Evolutionary conservation across 2,329 filamentous ascomycete species (phyloP).

Genomic region (Microcyclospora tardicrescens): DNA sequence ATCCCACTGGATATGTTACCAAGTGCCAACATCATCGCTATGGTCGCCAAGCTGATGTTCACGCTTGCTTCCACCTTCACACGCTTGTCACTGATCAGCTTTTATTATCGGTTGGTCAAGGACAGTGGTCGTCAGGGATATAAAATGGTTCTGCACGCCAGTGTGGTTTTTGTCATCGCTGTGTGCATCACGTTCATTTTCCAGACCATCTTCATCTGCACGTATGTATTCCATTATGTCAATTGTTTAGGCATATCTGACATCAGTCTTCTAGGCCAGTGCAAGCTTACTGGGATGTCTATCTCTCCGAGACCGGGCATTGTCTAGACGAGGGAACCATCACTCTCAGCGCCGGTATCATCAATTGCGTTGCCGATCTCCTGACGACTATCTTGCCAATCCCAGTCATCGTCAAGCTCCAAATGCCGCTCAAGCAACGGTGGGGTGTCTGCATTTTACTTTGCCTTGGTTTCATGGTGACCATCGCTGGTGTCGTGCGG

Average conservation of each 20-base stretch:
- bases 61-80: constrained; percentile 31
- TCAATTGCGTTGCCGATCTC: constrained; percentile 32
- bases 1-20: constrained; percentile 15
- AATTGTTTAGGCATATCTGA: constrained; percentile 5
- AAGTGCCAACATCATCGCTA: constrained; percentile 26
- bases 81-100: constrained; percentile 31
- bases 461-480: constrained; percentile 30
- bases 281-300: constrained; percentile 30
- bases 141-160: constrained; percentile 27
- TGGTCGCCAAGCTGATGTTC: constrained; percentile 31
- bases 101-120: constrained; percentile 33
- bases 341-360: constrained; percentile 28
- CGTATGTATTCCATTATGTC: constrained; percentile 12
- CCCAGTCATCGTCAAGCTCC: constrained; percentile 29
- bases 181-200: constrained; percentile 28
- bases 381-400: constrained; percentile 31
- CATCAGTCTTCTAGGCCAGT: constrained; percentile 20
- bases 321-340: constrained; percentile 30
- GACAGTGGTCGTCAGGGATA: constrained; percentile 30
- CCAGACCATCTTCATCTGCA: constrained; percentile 28
- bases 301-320: constrained; percentile 17
- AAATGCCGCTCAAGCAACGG: constrained; percentile 30
- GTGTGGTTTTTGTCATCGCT: constrained; percentile 24
- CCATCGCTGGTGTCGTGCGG: constrained; percentile 28
- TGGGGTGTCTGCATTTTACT: constrained; percentile 28